Base-by-base conservation (phyloP, 441 rosid genomes). In the Adansonia rubrostipa region DNA sequence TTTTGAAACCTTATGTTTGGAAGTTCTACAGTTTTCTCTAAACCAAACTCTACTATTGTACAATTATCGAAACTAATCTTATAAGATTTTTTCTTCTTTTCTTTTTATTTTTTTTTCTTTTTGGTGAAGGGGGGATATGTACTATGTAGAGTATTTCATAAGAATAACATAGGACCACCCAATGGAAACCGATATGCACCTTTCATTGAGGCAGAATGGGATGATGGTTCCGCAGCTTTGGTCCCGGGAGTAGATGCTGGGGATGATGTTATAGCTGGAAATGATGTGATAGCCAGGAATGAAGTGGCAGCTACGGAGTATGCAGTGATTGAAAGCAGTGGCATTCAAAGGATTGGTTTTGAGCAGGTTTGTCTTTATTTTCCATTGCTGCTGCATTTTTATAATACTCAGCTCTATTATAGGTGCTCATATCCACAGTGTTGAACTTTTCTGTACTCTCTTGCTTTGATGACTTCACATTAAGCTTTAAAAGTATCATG, bases 81-180 rank as follows among this genome's bases (percentile, higher is more conserved):
- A 75, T 40, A 0, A 19, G 17, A 69, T 61, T 71, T 73, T 5
- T 67, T 75, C 8, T 51, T 75, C 73, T 58, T 81, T 44, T 13
- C 33, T 60, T 64, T 42, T 64, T 33, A 17, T 62, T 45, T 56
- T 74, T 67, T 17, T 28, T 47, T 9, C 64, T 63, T 81, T 74
- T 84, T 78, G 84, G 20, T 82, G 89, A 81, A 82, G 87, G 81
- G 86, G 84, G 95, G 92, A 0, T 96, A 90, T 79, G 99, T 92
- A 33, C 87, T 93, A 33, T 93, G 99, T 84, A 90, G 97, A 87
- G 91, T 93, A 74, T 93, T 96, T 78, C 97, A 90, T 83, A 96
- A 93, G 93, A 91, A 91, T 76, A 90, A 92, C 80, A 89, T 96
- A 71, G 99, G 99, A 66, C 99, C 98, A 50, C 99, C 99, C 3